Evolutionary conservation across 768 basidiomycete species (phyloP).

Genomic region (Lepiota brunneoincarnata): DNA sequence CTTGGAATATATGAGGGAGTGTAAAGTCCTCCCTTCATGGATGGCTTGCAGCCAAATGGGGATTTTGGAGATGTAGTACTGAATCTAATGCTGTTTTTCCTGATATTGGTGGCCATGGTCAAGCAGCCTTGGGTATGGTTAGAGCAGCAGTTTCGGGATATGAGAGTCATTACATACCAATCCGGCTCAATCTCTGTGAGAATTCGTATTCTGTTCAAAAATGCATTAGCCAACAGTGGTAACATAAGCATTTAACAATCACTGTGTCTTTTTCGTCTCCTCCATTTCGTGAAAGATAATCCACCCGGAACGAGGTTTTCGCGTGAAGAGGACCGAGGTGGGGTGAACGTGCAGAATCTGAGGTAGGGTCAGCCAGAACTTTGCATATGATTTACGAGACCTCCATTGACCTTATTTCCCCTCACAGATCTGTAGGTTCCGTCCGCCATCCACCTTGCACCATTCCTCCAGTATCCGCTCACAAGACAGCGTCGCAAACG

Average conservation of each 20-base stretch:
- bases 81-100: background rate
- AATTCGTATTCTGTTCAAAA: slow-evolving; percentile 70
- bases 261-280: slow-evolving; percentile 95
- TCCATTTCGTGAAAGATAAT: slow-evolving; percentile 95
- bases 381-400: background rate
- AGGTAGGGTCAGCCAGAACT: slow-evolving; percentile 11
- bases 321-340: slow-evolving; percentile 89
- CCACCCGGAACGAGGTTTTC: slow-evolving; percentile 90
- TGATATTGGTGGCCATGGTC: slow-evolving; percentile 33
- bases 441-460: slow-evolving; percentile 87
- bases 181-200: slow-evolving; percentile 94
- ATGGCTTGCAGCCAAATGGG: too few relatives aligned
- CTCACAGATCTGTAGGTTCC: slow-evolving; percentile 90
- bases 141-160: background rate
- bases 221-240: slow-evolving; percentile 14
- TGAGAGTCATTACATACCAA: slow-evolving; percentile 48
- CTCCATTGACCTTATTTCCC: slow-evolving; percentile 68
- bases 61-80: too few relatives aligned
- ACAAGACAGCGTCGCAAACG: slow-evolving; percentile 86
- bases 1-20: too few relatives aligned
- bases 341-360: slow-evolving; percentile 91
- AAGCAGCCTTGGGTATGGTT: slow-evolving; percentile 24
- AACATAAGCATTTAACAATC: slow-evolving; percentile 8
- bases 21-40: too few relatives aligned
- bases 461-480: slow-evolving; percentile 92